Evolutionary conservation across 2,329 filamentous ascomycete species (phyloP).

Genomic region (Elsinoe necatrix): DNA sequence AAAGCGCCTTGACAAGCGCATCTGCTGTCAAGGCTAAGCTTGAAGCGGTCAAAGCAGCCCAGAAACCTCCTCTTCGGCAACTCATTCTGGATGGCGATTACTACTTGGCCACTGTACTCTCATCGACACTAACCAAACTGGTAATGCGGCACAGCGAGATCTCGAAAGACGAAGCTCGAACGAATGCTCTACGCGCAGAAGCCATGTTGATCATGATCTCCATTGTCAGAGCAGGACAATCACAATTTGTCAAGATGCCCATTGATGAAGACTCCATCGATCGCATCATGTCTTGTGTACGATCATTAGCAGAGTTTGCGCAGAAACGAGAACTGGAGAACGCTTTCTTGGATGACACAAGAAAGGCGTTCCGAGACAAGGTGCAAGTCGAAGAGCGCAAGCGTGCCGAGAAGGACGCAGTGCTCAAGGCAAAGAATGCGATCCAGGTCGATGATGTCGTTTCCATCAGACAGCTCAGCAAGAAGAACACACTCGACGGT

Average conservation of each 20-base stretch:
- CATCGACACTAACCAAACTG: conserved; percentile 89
- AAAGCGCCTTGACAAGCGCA: conserved; percentile 89
- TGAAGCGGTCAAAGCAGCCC: conserved; percentile 92
- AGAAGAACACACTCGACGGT: conserved; percentile 77
- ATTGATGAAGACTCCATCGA: conserved; percentile 99
- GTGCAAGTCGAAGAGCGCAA: conserved; percentile 97
- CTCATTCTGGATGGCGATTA: conserved; percentile 96
- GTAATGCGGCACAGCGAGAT: conserved; percentile 97
- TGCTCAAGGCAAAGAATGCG: conserved; percentile 85
- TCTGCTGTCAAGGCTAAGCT: conserved; percentile 82
- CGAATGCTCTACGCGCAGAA: conserved; percentile 88
- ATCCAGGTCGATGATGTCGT: conserved; percentile 95
- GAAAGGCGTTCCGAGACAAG: conserved; percentile 94
- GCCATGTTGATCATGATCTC: conserved; percentile 99
- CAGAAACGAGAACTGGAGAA: conserved; percentile 84
- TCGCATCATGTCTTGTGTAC: conserved; percentile 94
- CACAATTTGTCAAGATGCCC: conserved; percentile 94
- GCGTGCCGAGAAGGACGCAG: conserved; percentile 85
- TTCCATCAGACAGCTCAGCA: conserved; percentile 81
- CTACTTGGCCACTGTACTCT: conserved; percentile 90
- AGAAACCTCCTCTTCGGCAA: conserved; percentile 89
- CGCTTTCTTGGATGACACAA: conserved; percentile 88
- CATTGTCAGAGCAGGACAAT: conserved; percentile 93
- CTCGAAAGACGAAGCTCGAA: conserved; percentile 73
- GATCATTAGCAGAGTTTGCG: conserved; percentile 81